Evolutionary conservation across 805 yeast genomes (phyloP).

Genomic region (Metschnikowia amazonensis): DNA sequence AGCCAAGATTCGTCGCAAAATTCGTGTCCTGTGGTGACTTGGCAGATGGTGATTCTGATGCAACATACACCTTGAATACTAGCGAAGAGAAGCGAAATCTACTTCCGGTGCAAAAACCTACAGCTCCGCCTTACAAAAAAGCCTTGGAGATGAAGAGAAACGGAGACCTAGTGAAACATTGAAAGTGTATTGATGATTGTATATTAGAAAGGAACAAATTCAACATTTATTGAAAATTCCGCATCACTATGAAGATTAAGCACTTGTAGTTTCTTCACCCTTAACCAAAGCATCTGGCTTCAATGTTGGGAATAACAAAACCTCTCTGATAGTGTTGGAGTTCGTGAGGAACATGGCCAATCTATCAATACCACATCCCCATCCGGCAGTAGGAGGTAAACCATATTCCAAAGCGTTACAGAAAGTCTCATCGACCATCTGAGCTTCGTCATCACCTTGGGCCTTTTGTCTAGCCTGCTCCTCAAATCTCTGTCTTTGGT

Average conservation of each 20-base stretch:
- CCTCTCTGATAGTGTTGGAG: conserved; percentile 96
- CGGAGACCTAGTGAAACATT: conserved; percentile 43
- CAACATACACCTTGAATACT: conserved; percentile 67
- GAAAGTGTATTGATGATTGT: not conserved
- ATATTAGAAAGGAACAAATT: not conserved
- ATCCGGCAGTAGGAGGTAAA: conserved; percentile 98
- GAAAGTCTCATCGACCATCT: conserved; percentile 92
- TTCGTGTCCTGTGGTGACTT: conserved; percentile 95
- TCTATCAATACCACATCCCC: conserved; percentile 99
- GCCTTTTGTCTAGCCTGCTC: conserved; percentile 98
- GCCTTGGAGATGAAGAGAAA: conserved; percentile 84
- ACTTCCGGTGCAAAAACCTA: conserved; percentile 93
- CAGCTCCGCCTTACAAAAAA: conserved; percentile 93
- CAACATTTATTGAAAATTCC: not conserved
- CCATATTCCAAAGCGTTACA: conserved; percentile 97
- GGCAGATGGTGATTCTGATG: conserved; percentile 87
- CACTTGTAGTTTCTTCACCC: conserved; percentile 29
- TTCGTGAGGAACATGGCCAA: conserved; percentile 96
- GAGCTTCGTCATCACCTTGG: conserved; percentile 99
- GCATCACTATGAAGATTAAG: conserved; percentile 4
- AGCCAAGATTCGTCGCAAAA: conserved; percentile 78
- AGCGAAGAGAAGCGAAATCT: conserved; percentile 45
- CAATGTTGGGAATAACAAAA: conserved; percentile 95
- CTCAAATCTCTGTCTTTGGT: conserved; percentile 95
- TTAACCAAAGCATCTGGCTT: conserved; percentile 71